Conservation (phyloP, 75 land plant species). For the Cryptomeria japonica region DNA sequence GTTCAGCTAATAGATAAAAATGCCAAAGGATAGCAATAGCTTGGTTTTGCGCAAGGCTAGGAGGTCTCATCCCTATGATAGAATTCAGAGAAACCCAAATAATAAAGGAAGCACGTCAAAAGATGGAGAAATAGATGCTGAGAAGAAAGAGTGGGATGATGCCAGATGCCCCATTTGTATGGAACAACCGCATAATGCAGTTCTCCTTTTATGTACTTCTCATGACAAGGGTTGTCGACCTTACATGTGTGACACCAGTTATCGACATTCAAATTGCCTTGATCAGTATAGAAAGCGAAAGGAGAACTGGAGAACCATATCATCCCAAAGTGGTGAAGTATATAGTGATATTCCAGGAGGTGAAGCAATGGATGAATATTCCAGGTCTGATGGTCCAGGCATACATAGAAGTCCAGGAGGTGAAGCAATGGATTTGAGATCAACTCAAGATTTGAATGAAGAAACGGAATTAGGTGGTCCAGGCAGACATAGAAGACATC, state of each 20-base stretch:
- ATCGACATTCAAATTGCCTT: slow-evolving; percentile 83
- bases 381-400: slow-evolving; percentile 28
- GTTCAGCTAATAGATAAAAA: slow-evolving; percentile 25
- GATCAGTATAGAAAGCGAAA: slow-evolving; percentile 60
- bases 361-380: slow-evolving; percentile 6
- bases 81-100: slow-evolving; percentile 13
- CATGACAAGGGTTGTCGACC: slow-evolving; percentile 83
- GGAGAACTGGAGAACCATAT: slow-evolving; percentile 2
- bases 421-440: neutral
- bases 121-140: slow-evolving; percentile 9
- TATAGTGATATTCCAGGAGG: neutral
- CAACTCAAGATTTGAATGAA: neutral
- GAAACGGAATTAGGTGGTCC: neutral
- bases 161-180: slow-evolving; percentile 86
- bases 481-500: neutral
- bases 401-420: neutral
- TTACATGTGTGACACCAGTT: slow-evolving; percentile 89
- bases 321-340: slow-evolving; percentile 4
- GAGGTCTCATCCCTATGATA: slow-evolving; percentile 30
- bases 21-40: slow-evolving; percentile 60
- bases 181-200: slow-evolving; percentile 91
- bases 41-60: slow-evolving; percentile 27
- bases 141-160: slow-evolving; percentile 80
- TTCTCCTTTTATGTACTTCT: slow-evolving; percentile 66
- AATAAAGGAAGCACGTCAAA: slow-evolving; percentile 2